These are phyloP conservation scores for Melaleuca alternifolia DNA, from an alignment of 345 rosid genomes.

Conservation along the genomic window DNA sequence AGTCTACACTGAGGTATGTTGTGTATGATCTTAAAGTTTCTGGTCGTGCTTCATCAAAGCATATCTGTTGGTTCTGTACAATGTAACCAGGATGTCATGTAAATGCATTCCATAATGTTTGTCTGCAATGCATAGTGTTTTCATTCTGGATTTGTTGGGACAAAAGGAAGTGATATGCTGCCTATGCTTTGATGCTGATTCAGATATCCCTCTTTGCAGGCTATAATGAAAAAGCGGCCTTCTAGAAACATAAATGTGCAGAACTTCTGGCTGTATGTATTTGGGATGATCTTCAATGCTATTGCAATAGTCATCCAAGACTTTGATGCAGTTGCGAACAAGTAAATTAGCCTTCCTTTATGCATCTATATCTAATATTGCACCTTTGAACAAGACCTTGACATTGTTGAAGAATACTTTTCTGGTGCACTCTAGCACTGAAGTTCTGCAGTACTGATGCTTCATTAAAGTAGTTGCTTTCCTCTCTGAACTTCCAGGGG, in stretches of 20 bases:
- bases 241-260: conserved; percentile 95
- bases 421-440: background rate
- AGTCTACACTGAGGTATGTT: conserved; percentile 82
- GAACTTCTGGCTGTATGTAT: conserved; percentile 89
- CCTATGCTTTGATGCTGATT: background rate
- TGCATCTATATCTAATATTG: background rate
- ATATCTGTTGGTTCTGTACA: background rate
- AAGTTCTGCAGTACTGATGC: background rate
- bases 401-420: background rate
- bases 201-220: conserved; percentile 36
- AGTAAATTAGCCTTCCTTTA: conserved; percentile 34
- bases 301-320: conserved; percentile 83
- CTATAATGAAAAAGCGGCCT: conserved; percentile 85
- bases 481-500: conserved; percentile 44
- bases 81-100: background rate
- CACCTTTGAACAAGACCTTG: background rate
- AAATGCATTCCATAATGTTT: background rate
- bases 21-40: background rate
- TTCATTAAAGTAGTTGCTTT: background rate
- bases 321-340: conserved; percentile 77
- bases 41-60: background rate
- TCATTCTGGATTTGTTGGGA: background rate
- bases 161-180: background rate
- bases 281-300: conserved; percentile 96
- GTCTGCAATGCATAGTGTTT: background rate